Conservation (phyloP, 768 basidiomycete genomes). For the Artomyces pyxidatus region DNA sequence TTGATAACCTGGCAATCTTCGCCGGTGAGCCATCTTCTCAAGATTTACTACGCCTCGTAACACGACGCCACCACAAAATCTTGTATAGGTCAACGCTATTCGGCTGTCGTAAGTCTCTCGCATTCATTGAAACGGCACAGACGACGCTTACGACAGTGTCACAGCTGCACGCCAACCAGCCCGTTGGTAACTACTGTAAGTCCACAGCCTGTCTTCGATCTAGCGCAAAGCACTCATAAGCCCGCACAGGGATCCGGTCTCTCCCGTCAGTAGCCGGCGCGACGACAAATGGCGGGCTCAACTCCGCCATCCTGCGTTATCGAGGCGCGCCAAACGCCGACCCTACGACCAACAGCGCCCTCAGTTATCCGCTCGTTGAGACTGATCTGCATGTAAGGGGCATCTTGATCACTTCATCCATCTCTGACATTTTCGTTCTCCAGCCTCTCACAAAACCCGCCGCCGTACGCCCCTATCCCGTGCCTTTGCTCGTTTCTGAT, state of each 20-base stretch:
- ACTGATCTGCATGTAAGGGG: slow-evolving; percentile 24
- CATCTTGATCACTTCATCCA: neutral
- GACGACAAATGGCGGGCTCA: slow-evolving; percentile 32
- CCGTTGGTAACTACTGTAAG: slow-evolving; percentile 2
- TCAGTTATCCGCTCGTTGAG: slow-evolving; percentile 28
- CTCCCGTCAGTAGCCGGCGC: slow-evolving; percentile 20
- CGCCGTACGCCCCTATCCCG: neutral
- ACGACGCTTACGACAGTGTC: neutral
- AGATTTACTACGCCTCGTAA: neutral
- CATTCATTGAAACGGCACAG: neutral
- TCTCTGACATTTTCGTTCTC: neutral
- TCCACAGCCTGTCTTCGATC: too few species aligned
- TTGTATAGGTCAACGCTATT: neutral
- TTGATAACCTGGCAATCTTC: slow-evolving; percentile 20
- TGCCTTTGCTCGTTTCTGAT: neutral
- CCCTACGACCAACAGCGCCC: slow-evolving; percentile 28
- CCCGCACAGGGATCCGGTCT: slow-evolving; percentile 9
- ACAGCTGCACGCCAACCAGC: slow-evolving; percentile 13
- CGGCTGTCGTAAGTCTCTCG: neutral
- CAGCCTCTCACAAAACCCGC: neutral
- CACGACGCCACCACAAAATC: neutral
- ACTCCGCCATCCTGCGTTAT: slow-evolving; percentile 49
- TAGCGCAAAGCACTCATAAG: neutral
- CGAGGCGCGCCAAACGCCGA: slow-evolving; percentile 32
- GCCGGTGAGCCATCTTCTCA: slow-evolving; percentile 7